Percentiles rank a stretch among this genome's conserved stretches.
These are phyloP conservation scores for Lumnitzera littorea DNA, from an alignment of 345 rosid species.

Conservation along the genomic window DNA sequence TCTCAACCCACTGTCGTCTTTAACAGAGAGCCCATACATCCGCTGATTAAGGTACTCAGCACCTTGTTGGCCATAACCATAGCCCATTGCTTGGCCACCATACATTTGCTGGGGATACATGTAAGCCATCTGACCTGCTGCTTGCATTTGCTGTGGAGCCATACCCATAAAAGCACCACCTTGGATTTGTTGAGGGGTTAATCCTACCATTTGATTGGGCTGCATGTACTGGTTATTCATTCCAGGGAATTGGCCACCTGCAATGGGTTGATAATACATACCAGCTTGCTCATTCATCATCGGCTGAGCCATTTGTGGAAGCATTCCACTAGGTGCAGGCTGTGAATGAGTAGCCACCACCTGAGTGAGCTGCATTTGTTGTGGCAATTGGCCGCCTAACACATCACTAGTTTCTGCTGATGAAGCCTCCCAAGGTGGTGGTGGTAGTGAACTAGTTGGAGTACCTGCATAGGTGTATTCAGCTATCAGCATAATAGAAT, in stretches of 20 bases:
- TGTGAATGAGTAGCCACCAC: slow-evolving; percentile 20
- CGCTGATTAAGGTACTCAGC: slow-evolving; percentile 63
- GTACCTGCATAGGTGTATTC: slow-evolving; percentile 45
- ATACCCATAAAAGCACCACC: slow-evolving; percentile 59
- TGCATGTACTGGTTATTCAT: slow-evolving; percentile 17
- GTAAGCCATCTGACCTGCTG: slow-evolving; percentile 31
- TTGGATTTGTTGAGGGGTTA: slow-evolving; percentile 40
- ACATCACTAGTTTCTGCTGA: slow-evolving; percentile 45
- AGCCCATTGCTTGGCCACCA: slow-evolving; percentile 58
- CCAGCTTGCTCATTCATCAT: slow-evolving; percentile 45
- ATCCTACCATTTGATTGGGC: slow-evolving; percentile 32
- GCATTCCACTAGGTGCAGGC: slow-evolving; percentile 28
- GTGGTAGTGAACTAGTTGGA: slow-evolving; percentile 60
- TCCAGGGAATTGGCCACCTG: slow-evolving; percentile 17
- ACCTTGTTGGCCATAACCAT: slow-evolving; percentile 65
- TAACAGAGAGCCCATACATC: slow-evolving; percentile 63
- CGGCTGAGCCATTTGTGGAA: slow-evolving; percentile 40
- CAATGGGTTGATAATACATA: slow-evolving; percentile 58
- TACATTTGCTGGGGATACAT: slow-evolving; percentile 64
- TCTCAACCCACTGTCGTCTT: slow-evolving; percentile 40
- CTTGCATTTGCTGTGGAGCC: slow-evolving; percentile 43
- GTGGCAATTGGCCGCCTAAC: slow-evolving; percentile 53
- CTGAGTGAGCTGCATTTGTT: slow-evolving; percentile 50
- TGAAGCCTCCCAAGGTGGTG: slow-evolving; percentile 97
- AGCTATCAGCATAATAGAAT: background rate